A percentile compares a stretch with the other conserved stretches of the same genome.
phyloP scores from a whole-genome alignment of 139 green algal species.

The Ulvella scutata region DNA sequence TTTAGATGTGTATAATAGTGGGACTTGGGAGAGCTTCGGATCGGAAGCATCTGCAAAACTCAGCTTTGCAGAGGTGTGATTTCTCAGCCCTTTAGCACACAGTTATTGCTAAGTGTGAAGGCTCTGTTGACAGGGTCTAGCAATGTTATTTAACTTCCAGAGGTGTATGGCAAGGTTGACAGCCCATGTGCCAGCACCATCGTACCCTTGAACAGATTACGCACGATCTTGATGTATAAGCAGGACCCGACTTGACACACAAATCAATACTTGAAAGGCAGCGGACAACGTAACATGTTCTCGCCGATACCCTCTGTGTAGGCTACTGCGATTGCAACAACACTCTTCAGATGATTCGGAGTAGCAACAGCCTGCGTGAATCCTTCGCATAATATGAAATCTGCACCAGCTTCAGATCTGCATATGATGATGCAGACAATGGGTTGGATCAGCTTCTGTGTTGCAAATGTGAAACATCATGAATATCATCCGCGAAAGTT shows the following conservation, averaged over 20 bases:
- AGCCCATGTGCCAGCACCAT: not conserved
- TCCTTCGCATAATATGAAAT: too few relatives aligned
- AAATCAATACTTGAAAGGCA: too few relatives aligned
- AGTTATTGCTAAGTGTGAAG: not conserved
- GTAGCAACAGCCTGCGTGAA: too few relatives aligned
- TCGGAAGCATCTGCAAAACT: conserved; percentile 78
- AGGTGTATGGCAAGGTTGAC: not conserved
- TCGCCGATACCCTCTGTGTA: too few relatives aligned
- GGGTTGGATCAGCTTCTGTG: not conserved
- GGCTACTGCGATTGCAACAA: too few relatives aligned
- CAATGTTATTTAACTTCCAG: not conserved
- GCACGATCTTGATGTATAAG: too few relatives aligned
- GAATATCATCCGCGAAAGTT: not conserved
- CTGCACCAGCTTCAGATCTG: too few relatives aligned
- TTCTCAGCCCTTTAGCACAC: not conserved
- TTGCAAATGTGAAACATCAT: not conserved
- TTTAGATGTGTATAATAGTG: conserved; percentile 60
- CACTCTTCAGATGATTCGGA: too few relatives aligned
- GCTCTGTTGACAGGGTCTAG: not conserved
- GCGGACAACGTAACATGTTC: too few relatives aligned
- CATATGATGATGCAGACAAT: not conserved
- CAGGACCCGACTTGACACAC: too few relatives aligned
- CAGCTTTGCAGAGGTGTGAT: conserved; percentile 51
- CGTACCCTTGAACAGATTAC: too few relatives aligned
- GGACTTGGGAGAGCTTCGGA: conserved; percentile 55